phyloP scores from a whole-genome alignment of 140 eudicot genomes.

The Stevia rebaudiana region DNA sequence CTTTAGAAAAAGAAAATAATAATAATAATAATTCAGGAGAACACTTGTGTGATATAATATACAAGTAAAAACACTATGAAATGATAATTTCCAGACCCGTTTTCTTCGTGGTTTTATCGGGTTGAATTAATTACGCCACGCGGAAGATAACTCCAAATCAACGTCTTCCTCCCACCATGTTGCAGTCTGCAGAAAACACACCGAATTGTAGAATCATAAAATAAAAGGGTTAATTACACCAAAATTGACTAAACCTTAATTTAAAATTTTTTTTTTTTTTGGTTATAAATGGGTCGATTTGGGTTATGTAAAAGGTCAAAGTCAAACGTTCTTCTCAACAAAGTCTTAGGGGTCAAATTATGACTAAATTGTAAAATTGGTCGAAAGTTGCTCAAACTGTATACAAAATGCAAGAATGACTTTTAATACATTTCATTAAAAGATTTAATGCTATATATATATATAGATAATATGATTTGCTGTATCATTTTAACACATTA shows the following conservation, averaged over 20 bases:
- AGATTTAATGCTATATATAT: too few relatives aligned
- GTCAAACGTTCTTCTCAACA: neutral
- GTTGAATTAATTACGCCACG: constrained; percentile 76
- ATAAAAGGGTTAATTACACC: neutral
- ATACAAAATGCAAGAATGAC: neutral
- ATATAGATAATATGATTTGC: neutral
- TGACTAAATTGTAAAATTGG: neutral
- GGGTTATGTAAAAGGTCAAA: neutral
- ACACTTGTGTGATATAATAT: constrained; percentile 19
- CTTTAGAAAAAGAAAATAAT: neutral
- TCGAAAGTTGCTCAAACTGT: neutral
- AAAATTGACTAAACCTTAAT: neutral
- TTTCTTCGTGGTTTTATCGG: constrained; percentile 6
- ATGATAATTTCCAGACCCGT: neutral
- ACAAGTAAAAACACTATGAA: constrained; percentile 11
- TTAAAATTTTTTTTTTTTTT: neutral
- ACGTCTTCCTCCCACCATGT: constrained; percentile 99
- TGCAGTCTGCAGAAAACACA: constrained; percentile 42
- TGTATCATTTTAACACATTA: neutral
- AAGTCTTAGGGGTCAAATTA: neutral
- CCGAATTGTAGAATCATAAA: neutral
- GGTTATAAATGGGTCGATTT: neutral
- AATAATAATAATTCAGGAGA: neutral
- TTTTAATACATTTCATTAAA: too few relatives aligned
- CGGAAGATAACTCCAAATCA: constrained; percentile 72